Conservation (phyloP, 176 grass and related monocot species). For the Oryza punctata region DNA sequence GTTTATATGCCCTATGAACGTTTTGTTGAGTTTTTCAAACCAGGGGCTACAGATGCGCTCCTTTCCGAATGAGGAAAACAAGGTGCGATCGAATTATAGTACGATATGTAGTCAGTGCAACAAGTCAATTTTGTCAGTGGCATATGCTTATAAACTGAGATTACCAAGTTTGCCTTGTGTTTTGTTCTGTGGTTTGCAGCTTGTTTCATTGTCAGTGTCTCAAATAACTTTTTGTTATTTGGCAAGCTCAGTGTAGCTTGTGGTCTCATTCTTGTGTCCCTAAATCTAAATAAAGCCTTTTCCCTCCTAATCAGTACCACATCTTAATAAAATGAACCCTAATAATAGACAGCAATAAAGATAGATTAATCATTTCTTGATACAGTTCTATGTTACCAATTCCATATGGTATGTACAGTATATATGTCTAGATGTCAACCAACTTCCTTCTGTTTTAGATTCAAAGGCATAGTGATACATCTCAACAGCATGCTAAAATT, state of each 20-base stretch:
- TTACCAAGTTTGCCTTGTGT: not conserved
- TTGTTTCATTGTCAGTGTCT: not conserved
- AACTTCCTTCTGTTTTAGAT: not conserved
- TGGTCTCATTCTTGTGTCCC: not conserved
- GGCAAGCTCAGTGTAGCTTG: not conserved
- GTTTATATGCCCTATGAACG: not conserved
- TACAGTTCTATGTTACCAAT: not conserved
- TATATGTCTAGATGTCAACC: not conserved
- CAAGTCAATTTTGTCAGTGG: not conserved
- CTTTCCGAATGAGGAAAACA: not conserved
- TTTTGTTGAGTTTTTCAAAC: slow-evolving; percentile 23
- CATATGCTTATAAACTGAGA: not conserved
- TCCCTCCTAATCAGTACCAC: not conserved
- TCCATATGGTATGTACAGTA: not conserved
- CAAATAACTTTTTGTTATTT: not conserved
- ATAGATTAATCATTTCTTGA: not conserved
- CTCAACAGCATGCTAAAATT: not conserved
- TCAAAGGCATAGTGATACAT: not conserved
- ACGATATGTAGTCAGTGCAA: slow-evolving; percentile 10
- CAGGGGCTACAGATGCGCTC: not conserved
- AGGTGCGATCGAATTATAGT: not conserved
- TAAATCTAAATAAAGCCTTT: not conserved
- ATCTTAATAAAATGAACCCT: not conserved
- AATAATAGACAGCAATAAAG: not conserved
- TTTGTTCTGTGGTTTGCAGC: not conserved